phyloP scores from a whole-genome alignment of 768 basidiomycete species.

The Cystofilobasidium capitatum region DNA sequence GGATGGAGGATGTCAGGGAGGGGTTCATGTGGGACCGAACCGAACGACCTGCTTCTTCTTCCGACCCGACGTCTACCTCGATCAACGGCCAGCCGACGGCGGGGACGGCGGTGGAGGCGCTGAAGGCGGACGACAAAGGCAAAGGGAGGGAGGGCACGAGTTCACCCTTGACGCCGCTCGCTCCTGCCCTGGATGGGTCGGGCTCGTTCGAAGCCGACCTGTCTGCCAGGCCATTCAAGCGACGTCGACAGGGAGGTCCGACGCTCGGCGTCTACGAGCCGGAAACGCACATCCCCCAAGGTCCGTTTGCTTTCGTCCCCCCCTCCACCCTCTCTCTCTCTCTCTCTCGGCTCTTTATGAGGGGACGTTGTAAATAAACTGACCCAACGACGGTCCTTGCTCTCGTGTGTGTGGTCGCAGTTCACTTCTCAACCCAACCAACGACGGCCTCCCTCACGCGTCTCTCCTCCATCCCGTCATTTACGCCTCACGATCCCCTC shows the following conservation, averaged over 20 bases:
- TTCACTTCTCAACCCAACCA: conserved; percentile 51
- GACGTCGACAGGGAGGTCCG: conserved; percentile 31
- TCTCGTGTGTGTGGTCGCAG: background rate
- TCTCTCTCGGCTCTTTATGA: background rate
- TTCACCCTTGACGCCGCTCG: background rate
- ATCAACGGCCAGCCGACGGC: background rate
- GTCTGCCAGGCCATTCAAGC: background rate
- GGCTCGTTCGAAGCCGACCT: background rate
- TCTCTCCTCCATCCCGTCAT: conserved; percentile 45
- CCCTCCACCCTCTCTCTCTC: conserved; percentile 12
- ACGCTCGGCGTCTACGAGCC: conserved; percentile 72
- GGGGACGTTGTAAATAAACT: too few species aligned
- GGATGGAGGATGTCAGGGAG: conserved; percentile 36
- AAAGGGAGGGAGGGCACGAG: background rate
- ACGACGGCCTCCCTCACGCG: conserved; percentile 54
- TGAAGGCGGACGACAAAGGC: background rate
- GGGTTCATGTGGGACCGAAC: conserved; percentile 18
- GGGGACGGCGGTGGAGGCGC: background rate
- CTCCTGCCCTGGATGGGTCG: background rate
- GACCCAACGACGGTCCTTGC: background rate
- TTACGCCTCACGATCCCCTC: background rate
- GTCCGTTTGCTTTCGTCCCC: conserved; percentile 14
- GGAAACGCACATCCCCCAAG: conserved; percentile 59
- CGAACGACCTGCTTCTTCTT: background rate
- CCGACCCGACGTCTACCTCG: background rate